Conservation (phyloP, 192 early-diverging fungal species). For the Entomortierella lignicola region DNA sequence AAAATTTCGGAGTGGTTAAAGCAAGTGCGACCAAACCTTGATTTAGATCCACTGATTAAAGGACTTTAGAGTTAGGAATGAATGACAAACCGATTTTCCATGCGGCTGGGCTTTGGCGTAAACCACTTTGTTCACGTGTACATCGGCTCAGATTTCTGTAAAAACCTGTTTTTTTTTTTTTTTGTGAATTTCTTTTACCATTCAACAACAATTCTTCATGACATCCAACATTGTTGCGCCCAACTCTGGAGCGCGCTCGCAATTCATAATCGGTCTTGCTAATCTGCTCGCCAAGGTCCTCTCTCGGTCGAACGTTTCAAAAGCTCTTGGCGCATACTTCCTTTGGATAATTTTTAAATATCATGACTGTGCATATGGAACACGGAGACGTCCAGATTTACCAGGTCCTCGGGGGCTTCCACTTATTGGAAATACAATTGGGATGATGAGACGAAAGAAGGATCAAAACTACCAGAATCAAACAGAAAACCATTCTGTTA, state of each 20-base stretch:
- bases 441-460: background rate
- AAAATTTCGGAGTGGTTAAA: background rate
- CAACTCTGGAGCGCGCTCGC: background rate
- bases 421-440: slow-evolving; percentile 31
- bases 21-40: slow-evolving; percentile 1
- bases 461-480: slow-evolving; percentile 19
- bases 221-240: background rate
- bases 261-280: background rate
- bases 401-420: slow-evolving; percentile 31
- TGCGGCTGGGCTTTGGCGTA: too few species aligned
- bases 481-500: slow-evolving; percentile 2
- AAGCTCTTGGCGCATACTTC: slow-evolving; percentile 11
- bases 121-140: too few species aligned
- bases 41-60: background rate
- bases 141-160: background rate
- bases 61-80: too few species aligned
- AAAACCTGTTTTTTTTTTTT: slow-evolving; percentile 5
- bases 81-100: too few species aligned
- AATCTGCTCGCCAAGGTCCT: slow-evolving; percentile 2
- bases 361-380: slow-evolving; percentile 3
- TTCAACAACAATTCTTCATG: background rate
- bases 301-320: slow-evolving; percentile 10
- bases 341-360: slow-evolving; percentile 30
- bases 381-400: slow-evolving; percentile 22
- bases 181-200: background rate